Evolutionary conservation across 2,329 filamentous ascomycete species (phyloP), one percentile per base, ranked within the genome.

Genomic region (Zarea fungicola): DNA sequence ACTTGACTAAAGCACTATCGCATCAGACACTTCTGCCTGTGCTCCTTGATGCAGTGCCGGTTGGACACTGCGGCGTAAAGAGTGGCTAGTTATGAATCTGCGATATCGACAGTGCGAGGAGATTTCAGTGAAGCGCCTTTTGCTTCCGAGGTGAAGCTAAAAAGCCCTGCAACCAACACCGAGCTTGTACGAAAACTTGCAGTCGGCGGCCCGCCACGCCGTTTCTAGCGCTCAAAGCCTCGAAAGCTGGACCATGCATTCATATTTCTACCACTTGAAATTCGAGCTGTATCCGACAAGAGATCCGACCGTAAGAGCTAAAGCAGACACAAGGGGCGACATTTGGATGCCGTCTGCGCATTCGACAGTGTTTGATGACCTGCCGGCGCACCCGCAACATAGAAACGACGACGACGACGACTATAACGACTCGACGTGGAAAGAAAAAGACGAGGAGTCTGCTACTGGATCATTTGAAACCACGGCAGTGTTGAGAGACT

Each of bases 221-320:
- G 18, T 14, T 22, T 29, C 16, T 28, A 50, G 18, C 40, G 26
- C 26, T 52, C 14, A 28, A 28, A 23, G 19, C 6, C n/a, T 25
- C 3, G 18, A 18, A 26, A 16, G 8, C 18, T 35, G 61, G 62
- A 70, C 61, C 68, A 82, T 82, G 79, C 75, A 76, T 69, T 74
- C 75, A 25, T 83, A 82, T 62, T 80, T 78, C 55, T 85, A 84
- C 58, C 81, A 85, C 57, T 60, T 85, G n/a, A 83, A 78, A 56
- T 76, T 85, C 58, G 82, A 85, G 67, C 71, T 85, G 35, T 85
- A 84, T 62, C 65, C 72, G 36, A 73, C 67, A 52, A 44, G 32
- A 19, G 47, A 49, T 21, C 34, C 47, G 47, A 63, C 71, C 40
- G 63, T 68, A 43, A 70, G 57, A 2, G 6, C 37, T 51, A 21